phyloP scores from a whole-genome alignment of 129 eudicot genomes.

The Saussurea involucrata region DNA sequence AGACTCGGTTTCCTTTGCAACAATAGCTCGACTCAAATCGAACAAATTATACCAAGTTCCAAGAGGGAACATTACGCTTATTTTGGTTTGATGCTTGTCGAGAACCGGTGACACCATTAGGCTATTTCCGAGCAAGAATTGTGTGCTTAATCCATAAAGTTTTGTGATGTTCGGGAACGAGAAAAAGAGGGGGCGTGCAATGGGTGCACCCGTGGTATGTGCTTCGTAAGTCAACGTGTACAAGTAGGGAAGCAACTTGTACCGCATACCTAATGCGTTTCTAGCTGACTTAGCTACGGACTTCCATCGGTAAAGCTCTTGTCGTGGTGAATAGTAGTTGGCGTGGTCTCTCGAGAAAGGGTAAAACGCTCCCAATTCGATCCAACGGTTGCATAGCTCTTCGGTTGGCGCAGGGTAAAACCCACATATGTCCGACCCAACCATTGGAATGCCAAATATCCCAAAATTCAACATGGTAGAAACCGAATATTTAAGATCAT shows the following conservation, averaged over 20 bases:
- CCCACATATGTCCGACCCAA: slow-evolving; percentile 96
- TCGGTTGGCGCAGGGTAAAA: slow-evolving; percentile 82
- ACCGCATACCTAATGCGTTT: slow-evolving; percentile 92
- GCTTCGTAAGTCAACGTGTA: slow-evolving; percentile 88
- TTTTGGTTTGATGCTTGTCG: slow-evolving; percentile 59
- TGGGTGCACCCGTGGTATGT: slow-evolving; percentile 71
- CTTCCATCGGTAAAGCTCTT: slow-evolving; percentile 94
- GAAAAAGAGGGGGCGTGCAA: slow-evolving; percentile 90
- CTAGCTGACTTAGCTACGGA: slow-evolving; percentile 75
- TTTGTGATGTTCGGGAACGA: slow-evolving; percentile 54
- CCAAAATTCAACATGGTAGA: slow-evolving; percentile 95
- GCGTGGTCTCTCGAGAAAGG: slow-evolving; percentile 97
- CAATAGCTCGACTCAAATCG: slow-evolving; percentile 60
- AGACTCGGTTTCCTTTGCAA: slow-evolving; percentile 39
- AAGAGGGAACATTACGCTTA: slow-evolving; percentile 63
- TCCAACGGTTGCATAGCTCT: slow-evolving; percentile 98
- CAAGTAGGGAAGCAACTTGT: slow-evolving; percentile 74
- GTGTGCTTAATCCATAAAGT: slow-evolving; percentile 66
- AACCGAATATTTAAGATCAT: slow-evolving; percentile 73
- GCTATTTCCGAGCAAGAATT: slow-evolving; percentile 75
- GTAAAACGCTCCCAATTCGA: slow-evolving; percentile 89
- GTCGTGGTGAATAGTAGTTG: slow-evolving; percentile 74
- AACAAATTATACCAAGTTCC: slow-evolving; percentile 90
- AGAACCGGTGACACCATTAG: slow-evolving; percentile 98
- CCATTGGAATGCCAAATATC: slow-evolving; percentile 93